Conservation (phyloP, 331 rosid genomes). For the Phaseolus coccineus region DNA sequence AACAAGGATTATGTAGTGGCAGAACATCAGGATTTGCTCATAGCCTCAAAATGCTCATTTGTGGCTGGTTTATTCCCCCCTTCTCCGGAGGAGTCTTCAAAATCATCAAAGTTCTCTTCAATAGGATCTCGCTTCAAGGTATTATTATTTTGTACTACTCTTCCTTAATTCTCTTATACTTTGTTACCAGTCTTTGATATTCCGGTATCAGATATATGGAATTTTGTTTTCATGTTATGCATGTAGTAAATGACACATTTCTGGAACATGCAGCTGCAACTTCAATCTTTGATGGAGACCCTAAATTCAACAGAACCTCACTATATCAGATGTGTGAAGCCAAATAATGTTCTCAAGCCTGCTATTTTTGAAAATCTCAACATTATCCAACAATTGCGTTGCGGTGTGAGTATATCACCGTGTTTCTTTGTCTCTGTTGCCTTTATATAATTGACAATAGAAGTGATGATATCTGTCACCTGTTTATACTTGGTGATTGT, state of each 20-base stretch:
- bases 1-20: slow-evolving; percentile 99
- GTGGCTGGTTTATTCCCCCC: slow-evolving; percentile 88
- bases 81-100: slow-evolving; percentile 86
- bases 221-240: slow-evolving; percentile 21
- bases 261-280: slow-evolving; percentile 82
- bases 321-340: slow-evolving; percentile 99
- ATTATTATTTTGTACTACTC: slow-evolving; percentile 16
- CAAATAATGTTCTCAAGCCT: slow-evolving; percentile 95
- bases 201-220: slow-evolving; percentile 25
- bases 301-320: slow-evolving; percentile 92
- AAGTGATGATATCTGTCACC: slow-evolving; percentile 25
- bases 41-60: slow-evolving; percentile 88
- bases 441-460: slow-evolving; percentile 38
- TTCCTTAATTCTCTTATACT: slow-evolving; percentile 32
- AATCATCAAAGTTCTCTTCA: slow-evolving; percentile 95
- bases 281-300: slow-evolving; percentile 99
- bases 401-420: slow-evolving; percentile 86
- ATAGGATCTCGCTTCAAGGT: slow-evolving; percentile 99
- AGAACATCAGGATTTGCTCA: slow-evolving; percentile 91
- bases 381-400: slow-evolving; percentile 92
- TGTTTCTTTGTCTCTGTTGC: slow-evolving; percentile 38
- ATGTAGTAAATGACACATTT: slow-evolving; percentile 42
- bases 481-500: slow-evolving; percentile 34
- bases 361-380: slow-evolving; percentile 89
- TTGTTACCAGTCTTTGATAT: slow-evolving; percentile 20